A percentile compares a stretch with the other conserved stretches of the same genome.
Evolutionary conservation across 352 stramenopile genomes (phyloP).

Genomic region (Phytophthora rubi): DNA sequence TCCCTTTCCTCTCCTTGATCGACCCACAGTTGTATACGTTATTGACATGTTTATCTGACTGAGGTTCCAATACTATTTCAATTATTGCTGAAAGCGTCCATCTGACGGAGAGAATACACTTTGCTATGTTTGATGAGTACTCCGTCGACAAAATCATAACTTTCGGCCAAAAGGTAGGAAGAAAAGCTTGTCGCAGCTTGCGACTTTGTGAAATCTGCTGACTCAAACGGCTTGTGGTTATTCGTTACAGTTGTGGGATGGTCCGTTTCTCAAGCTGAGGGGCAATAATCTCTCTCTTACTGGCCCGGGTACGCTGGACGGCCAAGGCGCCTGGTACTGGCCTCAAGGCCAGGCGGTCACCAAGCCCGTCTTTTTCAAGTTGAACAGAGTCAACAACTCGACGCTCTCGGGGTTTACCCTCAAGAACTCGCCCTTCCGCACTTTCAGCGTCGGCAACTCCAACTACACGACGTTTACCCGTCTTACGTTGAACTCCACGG

Average conservation of each 20-base stretch:
- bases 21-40: too few relatives aligned
- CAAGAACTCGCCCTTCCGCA: slow-evolving; percentile 41
- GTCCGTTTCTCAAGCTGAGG: slow-evolving; percentile 36
- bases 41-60: too few relatives aligned
- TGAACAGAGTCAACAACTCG: slow-evolving; percentile 29
- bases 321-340: slow-evolving; percentile 48
- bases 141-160: background rate
- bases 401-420: slow-evolving; percentile 43
- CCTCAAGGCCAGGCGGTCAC: slow-evolving; percentile 33
- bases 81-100: too few relatives aligned
- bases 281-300: slow-evolving; percentile 32
- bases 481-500: slow-evolving; percentile 26
- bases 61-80: too few relatives aligned
- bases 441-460: slow-evolving; percentile 38
- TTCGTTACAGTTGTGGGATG: slow-evolving; percentile 25
- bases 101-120: too few relatives aligned
- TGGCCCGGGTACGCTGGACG: slow-evolving; percentile 41
- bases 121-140: too few relatives aligned
- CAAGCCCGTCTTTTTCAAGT: slow-evolving; percentile 40
- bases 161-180: slow-evolving; percentile 34
- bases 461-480: slow-evolving; percentile 24
- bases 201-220: background rate
- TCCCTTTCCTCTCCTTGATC: too few relatives aligned
- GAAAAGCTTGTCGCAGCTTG: background rate
- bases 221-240: background rate